Evolutionary conservation across 108 stramenopile genomes (phyloP).

Genomic region (Skeletonema marinoi): DNA sequence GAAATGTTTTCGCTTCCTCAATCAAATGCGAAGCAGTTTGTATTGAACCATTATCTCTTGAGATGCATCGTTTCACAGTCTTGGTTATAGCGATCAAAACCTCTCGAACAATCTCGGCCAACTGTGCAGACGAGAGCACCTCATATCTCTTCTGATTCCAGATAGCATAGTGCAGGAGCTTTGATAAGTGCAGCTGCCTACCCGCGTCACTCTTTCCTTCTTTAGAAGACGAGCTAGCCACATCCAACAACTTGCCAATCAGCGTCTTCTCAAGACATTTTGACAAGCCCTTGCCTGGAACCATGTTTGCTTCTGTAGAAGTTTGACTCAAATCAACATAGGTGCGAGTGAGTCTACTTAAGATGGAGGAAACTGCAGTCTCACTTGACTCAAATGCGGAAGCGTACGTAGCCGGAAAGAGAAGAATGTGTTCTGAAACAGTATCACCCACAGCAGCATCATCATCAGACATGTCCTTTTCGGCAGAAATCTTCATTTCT

Average conservation of each 20-base stretch:
- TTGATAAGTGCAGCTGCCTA: slow-evolving; percentile 3
- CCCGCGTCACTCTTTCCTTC: not conserved
- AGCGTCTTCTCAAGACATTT: slow-evolving; percentile 16
- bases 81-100: slow-evolving; percentile 30
- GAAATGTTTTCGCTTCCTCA: slow-evolving; percentile 24
- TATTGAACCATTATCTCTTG: not conserved
- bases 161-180: slow-evolving; percentile 26
- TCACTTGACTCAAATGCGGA: not conserved
- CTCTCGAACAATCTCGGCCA: slow-evolving; percentile 14
- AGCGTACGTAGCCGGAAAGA: slow-evolving; percentile 20
- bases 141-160: slow-evolving; percentile 18
- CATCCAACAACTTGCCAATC: slow-evolving; percentile 17
- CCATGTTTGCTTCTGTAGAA: not conserved
- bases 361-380: slow-evolving; percentile 4
- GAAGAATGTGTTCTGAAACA: slow-evolving; percentile 20
- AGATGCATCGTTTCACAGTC: slow-evolving; percentile 12
- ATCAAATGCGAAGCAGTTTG: slow-evolving; percentile 1
- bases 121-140: slow-evolving; percentile 4
- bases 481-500: not conserved
- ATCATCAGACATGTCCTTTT: not conserved
- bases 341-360: slow-evolving; percentile 32
- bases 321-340: slow-evolving; percentile 7
- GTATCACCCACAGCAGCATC: slow-evolving; percentile 10
- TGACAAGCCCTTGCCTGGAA: not conserved
- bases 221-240: not conserved